Percentiles rank a stretch among this genome's conserved stretches.
Conservation (phyloP, 2,329 filamentous ascomycete genomes). For the Dactylellina parvicollis region DNA sequence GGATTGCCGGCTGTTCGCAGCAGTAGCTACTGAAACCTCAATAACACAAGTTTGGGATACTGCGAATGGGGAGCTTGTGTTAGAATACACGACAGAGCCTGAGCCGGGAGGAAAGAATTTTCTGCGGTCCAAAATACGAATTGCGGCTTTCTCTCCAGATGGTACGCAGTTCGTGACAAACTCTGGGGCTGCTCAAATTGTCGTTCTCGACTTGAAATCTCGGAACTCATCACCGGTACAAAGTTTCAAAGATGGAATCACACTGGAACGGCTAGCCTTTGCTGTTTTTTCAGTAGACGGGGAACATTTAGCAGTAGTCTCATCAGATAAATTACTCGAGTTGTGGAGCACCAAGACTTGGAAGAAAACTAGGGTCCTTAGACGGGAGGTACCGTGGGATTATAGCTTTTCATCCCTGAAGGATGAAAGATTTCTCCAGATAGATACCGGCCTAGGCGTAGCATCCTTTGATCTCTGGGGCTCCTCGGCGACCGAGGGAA, state of each 20-base stretch:
- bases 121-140: not conserved
- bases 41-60: conserved; percentile 2
- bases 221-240: not conserved
- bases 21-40: not conserved
- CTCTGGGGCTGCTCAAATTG: not conserved
- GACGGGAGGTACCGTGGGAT: not conserved
- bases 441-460: not conserved
- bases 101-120: not conserved
- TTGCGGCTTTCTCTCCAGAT: not conserved
- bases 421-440: not conserved
- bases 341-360: not conserved
- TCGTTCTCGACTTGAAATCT: not conserved
- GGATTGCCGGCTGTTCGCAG: not conserved
- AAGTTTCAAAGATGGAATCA: not conserved
- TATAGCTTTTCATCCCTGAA: not conserved
- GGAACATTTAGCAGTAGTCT: not conserved
- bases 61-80: not conserved
- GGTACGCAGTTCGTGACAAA: not conserved
- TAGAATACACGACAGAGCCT: not conserved
- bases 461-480: not conserved
- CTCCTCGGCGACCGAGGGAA: not conserved
- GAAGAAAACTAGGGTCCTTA: not conserved
- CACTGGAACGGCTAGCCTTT: too few species aligned
- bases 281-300: not conserved
- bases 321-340: not conserved